A percentile compares a stretch with the other conserved stretches of the same genome.
These are phyloP conservation scores for Raphanus raphanistrum DNA, from an alignment of 345 rosid species.

Conservation along the genomic window DNA sequence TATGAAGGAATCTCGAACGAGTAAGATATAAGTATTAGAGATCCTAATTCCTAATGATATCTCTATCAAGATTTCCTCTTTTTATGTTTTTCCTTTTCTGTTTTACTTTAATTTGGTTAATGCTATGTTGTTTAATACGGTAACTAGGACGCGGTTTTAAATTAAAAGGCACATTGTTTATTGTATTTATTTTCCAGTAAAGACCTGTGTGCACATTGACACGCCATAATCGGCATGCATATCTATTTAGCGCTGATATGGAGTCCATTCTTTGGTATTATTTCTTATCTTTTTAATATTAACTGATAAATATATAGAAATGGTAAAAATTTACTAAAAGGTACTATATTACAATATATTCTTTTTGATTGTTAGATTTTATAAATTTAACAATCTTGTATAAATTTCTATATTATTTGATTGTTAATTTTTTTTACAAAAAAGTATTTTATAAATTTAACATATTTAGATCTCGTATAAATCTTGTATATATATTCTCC, in stretches of 20 bases:
- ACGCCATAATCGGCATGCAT: not conserved
- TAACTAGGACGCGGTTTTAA: not conserved
- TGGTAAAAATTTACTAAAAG: not conserved
- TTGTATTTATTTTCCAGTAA: not conserved
- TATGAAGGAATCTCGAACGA: not conserved
- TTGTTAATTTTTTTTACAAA: no score
- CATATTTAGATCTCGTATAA: no score
- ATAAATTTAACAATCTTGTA: not conserved
- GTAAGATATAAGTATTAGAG: not conserved
- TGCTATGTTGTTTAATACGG: not conserved
- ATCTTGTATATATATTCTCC: not conserved
- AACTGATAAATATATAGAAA: not conserved
- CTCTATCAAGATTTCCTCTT: not conserved
- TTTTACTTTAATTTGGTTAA: not conserved
- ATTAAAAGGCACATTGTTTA: not conserved
- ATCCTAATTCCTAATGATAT: slow-evolving; percentile 1
- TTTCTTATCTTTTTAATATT: not conserved
- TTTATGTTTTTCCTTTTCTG: not conserved
- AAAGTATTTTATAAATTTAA: not conserved
- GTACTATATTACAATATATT: not conserved
- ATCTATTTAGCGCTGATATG: not conserved
- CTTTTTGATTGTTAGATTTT: not conserved
- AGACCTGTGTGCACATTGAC: slow-evolving; percentile 5
- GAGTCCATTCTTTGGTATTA: not conserved
- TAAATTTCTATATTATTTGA: no score